phyloP scores from a whole-genome alignment of 1,284 basidiomycete species.

The Apiotrichum laibachii region DNA sequence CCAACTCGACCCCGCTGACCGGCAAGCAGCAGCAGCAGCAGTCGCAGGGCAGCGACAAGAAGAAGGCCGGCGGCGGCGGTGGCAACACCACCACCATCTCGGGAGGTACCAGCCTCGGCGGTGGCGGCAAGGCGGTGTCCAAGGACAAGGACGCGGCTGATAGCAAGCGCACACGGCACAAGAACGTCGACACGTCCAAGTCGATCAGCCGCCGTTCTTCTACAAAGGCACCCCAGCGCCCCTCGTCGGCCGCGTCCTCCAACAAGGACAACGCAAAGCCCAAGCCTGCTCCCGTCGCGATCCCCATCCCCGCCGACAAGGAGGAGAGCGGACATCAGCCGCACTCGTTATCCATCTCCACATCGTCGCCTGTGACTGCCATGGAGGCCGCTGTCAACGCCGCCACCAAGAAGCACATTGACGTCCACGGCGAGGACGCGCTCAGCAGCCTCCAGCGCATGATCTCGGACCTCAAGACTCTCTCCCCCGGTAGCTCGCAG shows the following conservation, averaged over 20 bases:
- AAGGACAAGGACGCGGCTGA: background rate
- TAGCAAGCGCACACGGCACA: conserved; percentile 22
- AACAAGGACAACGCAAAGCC: conserved; percentile 20
- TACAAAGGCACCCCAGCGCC: conserved; percentile 11
- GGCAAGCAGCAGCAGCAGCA: background rate
- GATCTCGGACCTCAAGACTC: conserved; percentile 47
- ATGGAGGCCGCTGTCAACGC: conserved; percentile 45
- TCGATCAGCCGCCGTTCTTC: conserved; percentile 17
- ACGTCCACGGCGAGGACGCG: conserved; percentile 35
- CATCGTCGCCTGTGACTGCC: conserved; percentile 36
- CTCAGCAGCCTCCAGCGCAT: conserved; percentile 46
- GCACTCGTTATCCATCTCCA: conserved; percentile 34
- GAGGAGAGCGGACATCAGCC: conserved; percentile 3
- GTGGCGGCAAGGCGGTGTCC: conserved; percentile 1
- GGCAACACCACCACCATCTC: conserved; percentile 42
- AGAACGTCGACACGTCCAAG: conserved; percentile 14
- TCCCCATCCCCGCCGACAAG: conserved; percentile 1
- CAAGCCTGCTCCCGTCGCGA: conserved; percentile 7
- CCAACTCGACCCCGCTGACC: conserved; percentile 25
- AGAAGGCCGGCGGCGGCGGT: no score
- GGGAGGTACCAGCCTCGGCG: conserved; percentile 37
- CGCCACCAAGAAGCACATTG: conserved; percentile 38
- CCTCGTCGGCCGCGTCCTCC: conserved; percentile 18
- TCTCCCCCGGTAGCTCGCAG: conserved; percentile 26
- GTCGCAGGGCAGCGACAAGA: conserved; percentile 15